Evolutionary conservation across 441 rosid genomes (phyloP), one percentile per base, ranked within the genome.

Genomic region (Hura crepitans): DNA sequence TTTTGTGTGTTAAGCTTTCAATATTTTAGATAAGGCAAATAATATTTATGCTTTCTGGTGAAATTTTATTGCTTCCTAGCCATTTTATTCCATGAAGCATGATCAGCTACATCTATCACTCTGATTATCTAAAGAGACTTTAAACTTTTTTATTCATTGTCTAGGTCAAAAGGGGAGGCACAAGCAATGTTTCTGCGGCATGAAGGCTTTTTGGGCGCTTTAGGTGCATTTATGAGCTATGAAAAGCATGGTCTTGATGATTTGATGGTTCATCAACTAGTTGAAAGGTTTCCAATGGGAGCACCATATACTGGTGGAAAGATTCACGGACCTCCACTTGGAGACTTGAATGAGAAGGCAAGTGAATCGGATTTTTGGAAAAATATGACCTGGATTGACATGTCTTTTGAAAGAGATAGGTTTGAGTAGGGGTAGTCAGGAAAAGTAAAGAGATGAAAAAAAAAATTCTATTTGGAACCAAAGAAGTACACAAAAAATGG

Each of bases 161-260:
- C 37, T 74, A 96, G 99, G 99, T 96, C 98, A 62, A 84, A 89
- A 73, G 98, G 98, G 56, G 92, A 89, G 75, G 90, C 90, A 74
- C 88, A 93, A 76, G 99, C 98, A 77, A 93, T 96, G 97, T 96
- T 93, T 83, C 80, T 96, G 79, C 87, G 98, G 71, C 99, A 93
- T 76, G 99, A 96, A 91, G 99, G 98, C 15, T 96, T 96, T 81
- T 78, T 93, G 66, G 99, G 99, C 70, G 99, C 98, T 69, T 68
- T 96, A 72, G 99, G 99, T 74, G 98, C 99, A 60, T 96, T 96
- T 81, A 96, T 91, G 99, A 93, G 99, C 86, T 88, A 96, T 62
- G 98, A 96, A 78, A 93, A 86, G 82, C 99, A 91, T 28, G 93
- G 99, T 49, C 88, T 96, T 62, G 98, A 91, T 85, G 96, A 87